These are phyloP conservation scores for Solanum ossicruentum DNA, from an alignment of 257 asterid species.

Conservation along the genomic window DNA sequence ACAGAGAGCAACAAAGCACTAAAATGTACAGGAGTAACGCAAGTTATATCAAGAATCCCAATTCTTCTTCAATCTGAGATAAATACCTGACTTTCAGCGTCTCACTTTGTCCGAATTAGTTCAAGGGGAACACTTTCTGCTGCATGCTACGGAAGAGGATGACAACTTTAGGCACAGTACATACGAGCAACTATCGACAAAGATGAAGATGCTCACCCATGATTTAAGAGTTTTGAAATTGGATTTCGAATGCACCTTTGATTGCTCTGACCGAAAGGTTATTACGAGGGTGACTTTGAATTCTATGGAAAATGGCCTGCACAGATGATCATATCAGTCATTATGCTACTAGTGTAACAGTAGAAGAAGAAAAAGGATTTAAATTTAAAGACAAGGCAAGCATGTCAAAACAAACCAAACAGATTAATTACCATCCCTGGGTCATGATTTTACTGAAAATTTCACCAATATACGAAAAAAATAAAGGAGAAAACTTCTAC, in stretches of 20 bases:
- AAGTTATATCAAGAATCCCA: neutral
- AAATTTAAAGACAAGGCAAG: neutral
- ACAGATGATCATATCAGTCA: neutral
- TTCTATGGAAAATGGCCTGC: slow-evolving; percentile 80
- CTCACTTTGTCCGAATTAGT: slow-evolving; percentile 56
- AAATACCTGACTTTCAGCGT: slow-evolving; percentile 23
- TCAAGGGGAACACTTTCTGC: slow-evolving; percentile 69
- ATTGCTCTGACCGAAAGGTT: slow-evolving; percentile 44
- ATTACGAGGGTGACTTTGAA: slow-evolving; percentile 56
- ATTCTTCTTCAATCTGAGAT: neutral
- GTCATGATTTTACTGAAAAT: neutral
- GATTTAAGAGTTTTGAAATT: slow-evolving; percentile 37
- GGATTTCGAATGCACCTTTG: slow-evolving; percentile 31
- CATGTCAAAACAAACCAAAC: neutral
- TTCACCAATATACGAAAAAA: neutral
- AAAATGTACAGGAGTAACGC: neutral
- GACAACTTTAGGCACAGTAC: neutral
- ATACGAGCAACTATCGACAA: neutral
- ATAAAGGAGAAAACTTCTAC: neutral
- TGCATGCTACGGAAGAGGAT: slow-evolving; percentile 35
- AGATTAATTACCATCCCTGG: neutral
- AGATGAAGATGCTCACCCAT: slow-evolving; percentile 42
- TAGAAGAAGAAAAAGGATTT: neutral
- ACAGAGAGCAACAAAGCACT: neutral
- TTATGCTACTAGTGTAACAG: neutral